A percentile compares a stretch with the other conserved stretches of the same genome.
phyloP scores from a whole-genome alignment of 495 filamentous ascomycete genomes.

The Aspergillus coremiiformis region DNA sequence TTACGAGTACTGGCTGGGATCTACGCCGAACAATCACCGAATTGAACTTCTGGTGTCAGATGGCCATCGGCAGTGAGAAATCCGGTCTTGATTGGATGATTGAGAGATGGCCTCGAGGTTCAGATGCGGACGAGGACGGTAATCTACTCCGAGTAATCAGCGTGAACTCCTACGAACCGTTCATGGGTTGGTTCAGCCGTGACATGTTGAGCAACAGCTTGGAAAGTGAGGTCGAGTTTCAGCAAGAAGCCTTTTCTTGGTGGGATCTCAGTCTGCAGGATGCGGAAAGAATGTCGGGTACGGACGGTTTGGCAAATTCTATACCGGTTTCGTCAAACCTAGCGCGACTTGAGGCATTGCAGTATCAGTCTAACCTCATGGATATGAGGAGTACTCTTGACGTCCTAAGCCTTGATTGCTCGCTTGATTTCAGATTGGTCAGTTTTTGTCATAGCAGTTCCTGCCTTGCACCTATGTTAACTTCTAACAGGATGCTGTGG shows the following conservation, averaged over 20 bases:
- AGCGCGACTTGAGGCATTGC: slow-evolving; percentile 24
- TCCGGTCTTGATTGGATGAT: slow-evolving; percentile 86
- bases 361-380: slow-evolving; percentile 21
- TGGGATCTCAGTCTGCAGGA: slow-evolving; percentile 37
- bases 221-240: slow-evolving; percentile 23
- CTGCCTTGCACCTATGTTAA: slow-evolving; percentile 19
- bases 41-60: slow-evolving; percentile 93
- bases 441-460: slow-evolving; percentile 6
- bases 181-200: slow-evolving; percentile 69
- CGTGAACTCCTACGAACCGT: slow-evolving; percentile 63
- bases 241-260: slow-evolving; percentile 30
- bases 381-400: slow-evolving; percentile 36
- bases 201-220: slow-evolving; percentile 34
- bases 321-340: slow-evolving; percentile 13
- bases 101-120: slow-evolving; percentile 61
- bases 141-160: slow-evolving; percentile 73
- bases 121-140: slow-evolving; percentile 58
- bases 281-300: slow-evolving; percentile 20
- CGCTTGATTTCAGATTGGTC: slow-evolving; percentile 25
- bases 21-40: slow-evolving; percentile 79
- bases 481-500: slow-evolving; percentile 41
- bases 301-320: not conserved
- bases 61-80: slow-evolving; percentile 82
- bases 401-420: slow-evolving; percentile 26
- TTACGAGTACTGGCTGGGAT: slow-evolving; percentile 57